Evolutionary conservation across 495 filamentous ascomycete species (phyloP), one percentile per base, ranked within the genome.

Genomic region (Halenospora varia): DNA sequence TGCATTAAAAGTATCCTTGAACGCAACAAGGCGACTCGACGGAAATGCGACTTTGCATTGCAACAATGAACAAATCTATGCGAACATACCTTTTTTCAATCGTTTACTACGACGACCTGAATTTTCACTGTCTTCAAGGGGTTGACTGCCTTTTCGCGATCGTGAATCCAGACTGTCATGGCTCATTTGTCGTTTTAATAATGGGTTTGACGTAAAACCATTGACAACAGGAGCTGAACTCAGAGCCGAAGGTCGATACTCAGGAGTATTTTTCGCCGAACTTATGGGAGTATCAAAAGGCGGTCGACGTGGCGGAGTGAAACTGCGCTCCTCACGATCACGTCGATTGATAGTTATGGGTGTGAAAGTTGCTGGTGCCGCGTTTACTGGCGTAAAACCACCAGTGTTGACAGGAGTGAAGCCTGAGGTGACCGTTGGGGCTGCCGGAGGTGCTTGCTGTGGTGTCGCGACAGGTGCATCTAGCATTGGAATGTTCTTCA

Each of bases 51-150:
- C 8, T 23, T 20, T 45, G 29, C 23, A n/a, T 47, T 55, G 53
- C 63, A 58, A 63, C 49, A 60, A 46, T 42, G 51, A n/a, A 50
- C 26, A 47, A 44, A 17, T 24, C 6, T 17, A 35, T 45, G 29
- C 17, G 13, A 1, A 75, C 77, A 64, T 79, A 94, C 89, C 92
- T 82, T 96, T 96, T 72, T 93, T 95, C 9, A 96, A 73, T 35
- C 94, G 82, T 74, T 98, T 97, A 70, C 92, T 97, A 52, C 93
- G 84, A 56, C 95, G 81, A 55, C 90, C 93, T 53, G 83, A 84
- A 57, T 77, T 78, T 59, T 96, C 90, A 6, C 73, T 76, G 42
- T 91, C 87, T 20, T 83, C 81, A 41, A 81, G 85, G 40, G 75
- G 77, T 22, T 85, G 82, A 3, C 70, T 75, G 29, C 84, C 85